Evolutionary conservation across 176 grass and related monocot genomes (phyloP).

Genomic region (Oryza officinalis): DNA sequence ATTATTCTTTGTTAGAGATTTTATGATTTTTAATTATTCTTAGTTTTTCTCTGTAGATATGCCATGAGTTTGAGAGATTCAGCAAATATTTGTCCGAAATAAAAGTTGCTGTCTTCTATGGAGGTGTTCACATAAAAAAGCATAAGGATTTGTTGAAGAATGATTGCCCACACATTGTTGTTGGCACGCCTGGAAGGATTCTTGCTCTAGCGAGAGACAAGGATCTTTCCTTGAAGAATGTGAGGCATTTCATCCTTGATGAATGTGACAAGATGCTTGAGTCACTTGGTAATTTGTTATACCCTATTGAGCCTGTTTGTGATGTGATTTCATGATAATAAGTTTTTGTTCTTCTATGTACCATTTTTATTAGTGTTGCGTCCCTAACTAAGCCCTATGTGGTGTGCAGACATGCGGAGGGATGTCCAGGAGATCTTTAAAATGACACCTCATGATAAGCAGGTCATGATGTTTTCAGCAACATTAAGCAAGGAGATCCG

Average conservation of each 20-base stretch:
- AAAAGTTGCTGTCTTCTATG: slow-evolving; percentile 98
- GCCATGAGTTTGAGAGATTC: slow-evolving; percentile 98
- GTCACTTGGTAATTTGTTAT: slow-evolving; percentile 72
- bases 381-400: slow-evolving; percentile 18
- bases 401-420: slow-evolving; percentile 85
- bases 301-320: background rate
- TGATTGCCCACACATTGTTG: slow-evolving; percentile 97
- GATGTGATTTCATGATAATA: background rate
- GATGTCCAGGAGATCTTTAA: slow-evolving; percentile 99
- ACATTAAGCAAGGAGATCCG: slow-evolving; percentile 99
- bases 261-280: slow-evolving; percentile 99
- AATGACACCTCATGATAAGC: slow-evolving; percentile 99
- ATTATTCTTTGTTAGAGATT: background rate
- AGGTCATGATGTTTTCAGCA: slow-evolving; percentile 99
- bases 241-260: slow-evolving; percentile 99
- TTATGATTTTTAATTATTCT: background rate
- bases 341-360: background rate
- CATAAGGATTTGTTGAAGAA: slow-evolving; percentile 98
- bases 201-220: slow-evolving; percentile 81
- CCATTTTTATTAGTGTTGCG: background rate
- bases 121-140: slow-evolving; percentile 90
- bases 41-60: slow-evolving; percentile 50
- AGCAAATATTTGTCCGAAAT: slow-evolving; percentile 86
- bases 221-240: slow-evolving; percentile 97
- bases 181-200: slow-evolving; percentile 76